Percentiles rank a stretch among this genome's conserved stretches.
phyloP scores from a whole-genome alignment of 2,329 filamentous ascomycete genomes.

The Claviceps fusiformis region DNA sequence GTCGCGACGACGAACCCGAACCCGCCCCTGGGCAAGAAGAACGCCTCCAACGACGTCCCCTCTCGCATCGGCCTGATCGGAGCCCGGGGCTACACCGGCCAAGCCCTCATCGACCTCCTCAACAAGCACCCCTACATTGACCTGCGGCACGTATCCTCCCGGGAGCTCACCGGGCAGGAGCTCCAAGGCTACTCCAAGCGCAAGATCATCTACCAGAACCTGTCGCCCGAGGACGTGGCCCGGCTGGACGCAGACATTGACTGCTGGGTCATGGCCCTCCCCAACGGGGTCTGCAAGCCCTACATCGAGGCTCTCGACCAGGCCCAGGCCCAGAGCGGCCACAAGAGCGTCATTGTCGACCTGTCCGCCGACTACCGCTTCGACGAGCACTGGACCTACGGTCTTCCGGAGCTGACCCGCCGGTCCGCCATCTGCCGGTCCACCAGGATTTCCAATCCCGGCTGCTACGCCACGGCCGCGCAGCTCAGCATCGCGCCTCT shows the following conservation, averaged over 20 bases:
- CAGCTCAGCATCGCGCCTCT: slow-evolving; percentile 81
- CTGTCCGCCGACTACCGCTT: slow-evolving; percentile 96
- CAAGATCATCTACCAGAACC: slow-evolving; percentile 83
- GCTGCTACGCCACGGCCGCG: slow-evolving; percentile 88
- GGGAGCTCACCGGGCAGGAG: slow-evolving; percentile 77
- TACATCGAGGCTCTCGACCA: slow-evolving; percentile 81
- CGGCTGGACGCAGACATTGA: slow-evolving; percentile 78
- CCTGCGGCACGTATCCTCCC: slow-evolving; percentile 80
- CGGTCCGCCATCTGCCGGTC: slow-evolving; percentile 64
- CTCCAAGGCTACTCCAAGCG: slow-evolving; percentile 84
- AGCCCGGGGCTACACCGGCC: slow-evolving; percentile 53
- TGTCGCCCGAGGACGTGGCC: slow-evolving; percentile 73
- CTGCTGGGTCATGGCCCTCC: slow-evolving; percentile 95
- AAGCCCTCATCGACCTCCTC: slow-evolving; percentile 68
- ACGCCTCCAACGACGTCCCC: slow-evolving; percentile 66
- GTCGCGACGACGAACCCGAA: slow-evolving; percentile 2
- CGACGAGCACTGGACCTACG: slow-evolving; percentile 68
- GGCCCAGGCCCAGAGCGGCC: slow-evolving; percentile 27
- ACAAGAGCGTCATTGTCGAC: slow-evolving; percentile 71
- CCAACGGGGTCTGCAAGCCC: slow-evolving; percentile 88
- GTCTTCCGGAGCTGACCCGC: slow-evolving; percentile 72
- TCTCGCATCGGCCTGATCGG: slow-evolving; percentile 79
- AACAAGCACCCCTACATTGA: slow-evolving; percentile 85
- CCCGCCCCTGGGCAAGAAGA: slow-evolving; percentile 76
- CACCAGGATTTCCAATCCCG: slow-evolving; percentile 79